Percentiles rank a stretch among this genome's conserved stretches.
Conservation (phyloP, 208 protist genomes). For the Endotrypanum monterogeii region DNA sequence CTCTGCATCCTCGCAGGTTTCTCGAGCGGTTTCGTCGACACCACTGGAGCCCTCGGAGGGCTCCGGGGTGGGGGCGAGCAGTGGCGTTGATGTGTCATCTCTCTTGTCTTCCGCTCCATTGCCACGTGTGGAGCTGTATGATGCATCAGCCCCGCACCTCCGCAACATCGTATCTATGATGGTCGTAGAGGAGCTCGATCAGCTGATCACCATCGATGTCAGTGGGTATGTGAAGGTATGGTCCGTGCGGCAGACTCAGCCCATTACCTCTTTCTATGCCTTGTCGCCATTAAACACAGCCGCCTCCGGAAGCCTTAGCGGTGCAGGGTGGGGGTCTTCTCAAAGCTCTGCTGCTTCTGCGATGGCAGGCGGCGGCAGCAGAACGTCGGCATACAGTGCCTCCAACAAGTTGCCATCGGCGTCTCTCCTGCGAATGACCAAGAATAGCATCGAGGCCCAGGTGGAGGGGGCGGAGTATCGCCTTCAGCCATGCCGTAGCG, state of each 20-base stretch:
- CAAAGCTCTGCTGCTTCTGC: neutral
- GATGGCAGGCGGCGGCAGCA: neutral
- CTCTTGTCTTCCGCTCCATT: neutral
- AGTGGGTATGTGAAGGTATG: conserved; percentile 81
- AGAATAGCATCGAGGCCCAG: conserved; percentile 39
- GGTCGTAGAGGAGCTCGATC: conserved; percentile 65
- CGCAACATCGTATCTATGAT: conserved; percentile 56
- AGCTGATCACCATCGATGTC: conserved; percentile 67
- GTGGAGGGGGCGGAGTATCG: conserved; percentile 36
- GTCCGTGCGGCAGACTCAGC: conserved; percentile 48
- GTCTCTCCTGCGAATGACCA: conserved; percentile 27
- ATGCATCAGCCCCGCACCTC: conserved; percentile 70
- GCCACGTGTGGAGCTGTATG: conserved; percentile 62
- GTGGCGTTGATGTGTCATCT: neutral
- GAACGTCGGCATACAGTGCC: neutral
- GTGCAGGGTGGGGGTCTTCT: neutral
- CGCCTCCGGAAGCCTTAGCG: conserved; percentile 9
- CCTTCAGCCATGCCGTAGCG: conserved; percentile 44
- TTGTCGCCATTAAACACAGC: conserved; percentile 18
- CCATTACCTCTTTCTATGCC: conserved; percentile 72
- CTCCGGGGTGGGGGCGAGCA: neutral
- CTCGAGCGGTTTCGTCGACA: conserved; percentile 36
- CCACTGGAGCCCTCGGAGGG: conserved; percentile 14
- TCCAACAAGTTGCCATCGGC: neutral
- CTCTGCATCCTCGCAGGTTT: conserved; percentile 26